Evolutionary conservation across 805 yeast genomes (phyloP).

Genomic region (Suhomyces tanzawaensis): DNA sequence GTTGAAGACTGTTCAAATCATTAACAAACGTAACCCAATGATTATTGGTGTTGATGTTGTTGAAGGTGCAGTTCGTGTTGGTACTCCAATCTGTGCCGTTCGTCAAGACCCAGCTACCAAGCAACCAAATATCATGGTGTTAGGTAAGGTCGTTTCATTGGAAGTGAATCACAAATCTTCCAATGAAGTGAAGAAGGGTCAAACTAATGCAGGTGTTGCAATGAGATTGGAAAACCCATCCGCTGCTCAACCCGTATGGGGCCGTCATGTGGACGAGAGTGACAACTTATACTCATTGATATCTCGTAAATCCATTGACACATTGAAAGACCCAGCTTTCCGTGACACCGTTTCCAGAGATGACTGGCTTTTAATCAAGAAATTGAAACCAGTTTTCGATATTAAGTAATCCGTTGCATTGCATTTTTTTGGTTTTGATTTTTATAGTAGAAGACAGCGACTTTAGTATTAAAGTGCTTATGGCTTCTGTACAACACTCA

Average conservation of each 20-base stretch:
- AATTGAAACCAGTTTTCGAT: constrained; percentile 83
- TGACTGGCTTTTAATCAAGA: constrained; percentile 91
- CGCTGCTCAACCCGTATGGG: constrained; percentile 95
- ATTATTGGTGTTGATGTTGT: constrained; percentile 96
- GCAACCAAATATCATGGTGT: constrained; percentile 61
- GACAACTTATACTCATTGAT: constrained; percentile 90
- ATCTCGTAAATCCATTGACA: constrained; percentile 86
- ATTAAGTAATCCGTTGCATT: constrained; percentile 57
- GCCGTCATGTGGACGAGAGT: constrained; percentile 95
- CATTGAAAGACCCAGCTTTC: constrained; percentile 98
- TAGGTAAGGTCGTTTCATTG: constrained; percentile 89
- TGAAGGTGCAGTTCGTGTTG: constrained; percentile 85
- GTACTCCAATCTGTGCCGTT: constrained; percentile 95
- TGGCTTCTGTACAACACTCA: too few species aligned
- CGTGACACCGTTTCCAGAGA: constrained; percentile 91
- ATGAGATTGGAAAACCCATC: constrained; percentile 94
- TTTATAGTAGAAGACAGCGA: too few species aligned
- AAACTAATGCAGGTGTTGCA: constrained; percentile 97
- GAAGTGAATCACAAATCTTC: constrained; percentile 92
- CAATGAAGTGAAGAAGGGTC: constrained; percentile 84
- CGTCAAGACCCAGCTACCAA: constrained; percentile 84
- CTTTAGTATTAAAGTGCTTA: too few species aligned
- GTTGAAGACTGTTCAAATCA: constrained; percentile 88
- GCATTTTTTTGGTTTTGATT: too few species aligned
- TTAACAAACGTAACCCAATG: constrained; percentile 98